phyloP scores from a whole-genome alignment of 352 stramenopile species.

The Phytophthora sp. region DNA sequence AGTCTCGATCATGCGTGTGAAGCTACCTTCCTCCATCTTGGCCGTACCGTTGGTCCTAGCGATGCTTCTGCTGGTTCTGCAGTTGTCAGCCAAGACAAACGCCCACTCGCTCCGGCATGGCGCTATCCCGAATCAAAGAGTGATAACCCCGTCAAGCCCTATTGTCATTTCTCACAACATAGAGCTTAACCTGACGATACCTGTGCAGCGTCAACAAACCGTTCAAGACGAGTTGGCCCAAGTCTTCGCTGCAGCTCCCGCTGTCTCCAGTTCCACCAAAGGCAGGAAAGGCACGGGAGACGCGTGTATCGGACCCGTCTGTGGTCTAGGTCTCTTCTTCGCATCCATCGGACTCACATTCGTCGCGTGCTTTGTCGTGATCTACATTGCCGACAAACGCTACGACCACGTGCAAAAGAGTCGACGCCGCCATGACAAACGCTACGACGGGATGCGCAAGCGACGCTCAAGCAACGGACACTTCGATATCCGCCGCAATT shows the following conservation, averaged over 20 bases:
- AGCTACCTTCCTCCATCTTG: conserved; percentile 11
- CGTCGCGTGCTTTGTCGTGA: conserved; percentile 39
- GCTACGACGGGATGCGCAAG: conserved; percentile 28
- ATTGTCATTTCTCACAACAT: conserved; percentile 5
- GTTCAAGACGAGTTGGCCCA: conserved; percentile 28
- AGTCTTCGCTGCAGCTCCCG: conserved; percentile 25
- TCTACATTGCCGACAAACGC: conserved; percentile 47
- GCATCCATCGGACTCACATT: conserved; percentile 44
- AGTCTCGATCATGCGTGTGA: conserved; percentile 19
- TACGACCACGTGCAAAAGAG: conserved; percentile 33
- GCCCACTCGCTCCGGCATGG: conserved; percentile 30
- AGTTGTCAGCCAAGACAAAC: conserved; percentile 25
- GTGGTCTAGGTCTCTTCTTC: conserved; percentile 50
- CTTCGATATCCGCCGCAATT: conserved; percentile 25
- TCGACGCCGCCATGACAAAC: conserved; percentile 29
- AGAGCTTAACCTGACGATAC: background rate
- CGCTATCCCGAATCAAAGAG: background rate
- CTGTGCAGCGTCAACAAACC: conserved; percentile 21
- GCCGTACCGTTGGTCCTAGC: conserved; percentile 19
- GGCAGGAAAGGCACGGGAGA: conserved; percentile 37
- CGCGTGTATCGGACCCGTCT: conserved; percentile 45
- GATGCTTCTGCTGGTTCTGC: conserved; percentile 23
- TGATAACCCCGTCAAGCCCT: conserved; percentile 25
- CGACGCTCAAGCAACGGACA: conserved; percentile 25
- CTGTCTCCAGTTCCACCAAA: conserved; percentile 18